Base-by-base conservation (phyloP, 768 basidiomycete genomes). In the Mycena epipterygia region DNA sequence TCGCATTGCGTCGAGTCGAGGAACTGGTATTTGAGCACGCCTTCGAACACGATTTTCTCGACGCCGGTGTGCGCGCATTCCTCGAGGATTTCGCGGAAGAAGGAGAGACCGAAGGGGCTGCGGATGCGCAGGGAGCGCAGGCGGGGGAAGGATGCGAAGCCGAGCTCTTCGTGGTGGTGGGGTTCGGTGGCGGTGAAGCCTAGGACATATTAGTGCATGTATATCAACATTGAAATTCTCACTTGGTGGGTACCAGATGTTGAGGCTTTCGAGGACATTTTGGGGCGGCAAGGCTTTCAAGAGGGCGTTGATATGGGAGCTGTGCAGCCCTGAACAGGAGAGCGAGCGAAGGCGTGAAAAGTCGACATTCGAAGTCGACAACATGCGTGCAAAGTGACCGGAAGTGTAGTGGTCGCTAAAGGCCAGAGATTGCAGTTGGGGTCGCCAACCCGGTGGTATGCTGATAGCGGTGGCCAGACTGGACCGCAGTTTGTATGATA, bases 221-320 rank as follows among this genome's bases (percentile, higher is more conserved):
- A 39, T 39, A 39, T 39, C 2, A 1, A 5, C 6, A 23, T 17
- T 2, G 32, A 21, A 55, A 5, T 30, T 11, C 53, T 14, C 16
- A 60, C 59, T 17, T 14, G 39, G 25, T 9, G 46, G 46, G 49
- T 52, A 52, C 61, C 61, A 62, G 8, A 62, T 39, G 14, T 39
- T 62, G 30, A 62, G 48, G 32, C 21, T 51, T 49, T 49, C 61
- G n/a, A 62, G 48, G 13, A 51, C 33, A 21, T 62, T 62, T 12
- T 35, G 23, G 17, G 17, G 27, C 3, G 61, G 61, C 30, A 62
- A 37, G n/a, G 13, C 32, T 27, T 35, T n/a, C n/a, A 62, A 27
- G 3, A 62, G 16, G 5, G 48, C 7, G n/a, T 35, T n/a, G 19
- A 62, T 51, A 16, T 32, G 8, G 33, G 33, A 14, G 23, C 27